Percentiles rank a stretch among this genome's conserved stretches.
Evolutionary conservation across 768 basidiomycete genomes (phyloP).

Genomic region (Aureoboletus auriporus): DNA sequence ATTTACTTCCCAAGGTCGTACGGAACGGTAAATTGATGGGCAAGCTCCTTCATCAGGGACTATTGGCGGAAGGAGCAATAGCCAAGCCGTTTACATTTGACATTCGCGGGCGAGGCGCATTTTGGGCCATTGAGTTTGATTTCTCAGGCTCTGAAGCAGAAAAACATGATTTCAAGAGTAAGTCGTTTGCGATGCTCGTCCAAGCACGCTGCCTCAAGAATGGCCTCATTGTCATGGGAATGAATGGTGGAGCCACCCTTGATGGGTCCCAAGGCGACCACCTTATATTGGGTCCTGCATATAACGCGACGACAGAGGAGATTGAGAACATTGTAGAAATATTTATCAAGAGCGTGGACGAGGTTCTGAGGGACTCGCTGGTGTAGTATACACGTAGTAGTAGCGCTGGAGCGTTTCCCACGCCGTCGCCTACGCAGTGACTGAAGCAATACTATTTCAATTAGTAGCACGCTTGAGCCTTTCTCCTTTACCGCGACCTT

Average conservation of each 20-base stretch:
- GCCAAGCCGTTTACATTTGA: conserved; percentile 71
- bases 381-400: background rate
- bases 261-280: conserved; percentile 74
- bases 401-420: conserved; percentile 24
- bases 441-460: conserved; percentile 22
- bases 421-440: conserved; percentile 25
- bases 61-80: conserved; percentile 51
- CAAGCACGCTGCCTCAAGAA: conserved; percentile 68
- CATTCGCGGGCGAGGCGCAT: conserved; percentile 78
- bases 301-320: conserved; percentile 68
- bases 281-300: conserved; percentile 74
- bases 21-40: conserved; percentile 58
- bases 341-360: conserved; percentile 64
- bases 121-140: conserved; percentile 85
- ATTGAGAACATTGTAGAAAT: conserved; percentile 63
- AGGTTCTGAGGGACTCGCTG: conserved; percentile 45
- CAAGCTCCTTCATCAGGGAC: conserved; percentile 48
- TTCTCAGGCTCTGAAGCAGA: conserved; percentile 43
- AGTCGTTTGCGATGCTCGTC: conserved; percentile 61
- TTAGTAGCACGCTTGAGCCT: conserved; percentile 19
- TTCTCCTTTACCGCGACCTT: conserved; percentile 26
- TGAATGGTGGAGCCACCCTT: conserved; percentile 63
- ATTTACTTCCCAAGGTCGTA: conserved; percentile 64
- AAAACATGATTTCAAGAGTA: conserved; percentile 46
- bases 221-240: conserved; percentile 68